These are phyloP conservation scores for Endocladia muricata DNA, from an alignment of 31 red algal genomes.

Conservation along the genomic window DNA sequence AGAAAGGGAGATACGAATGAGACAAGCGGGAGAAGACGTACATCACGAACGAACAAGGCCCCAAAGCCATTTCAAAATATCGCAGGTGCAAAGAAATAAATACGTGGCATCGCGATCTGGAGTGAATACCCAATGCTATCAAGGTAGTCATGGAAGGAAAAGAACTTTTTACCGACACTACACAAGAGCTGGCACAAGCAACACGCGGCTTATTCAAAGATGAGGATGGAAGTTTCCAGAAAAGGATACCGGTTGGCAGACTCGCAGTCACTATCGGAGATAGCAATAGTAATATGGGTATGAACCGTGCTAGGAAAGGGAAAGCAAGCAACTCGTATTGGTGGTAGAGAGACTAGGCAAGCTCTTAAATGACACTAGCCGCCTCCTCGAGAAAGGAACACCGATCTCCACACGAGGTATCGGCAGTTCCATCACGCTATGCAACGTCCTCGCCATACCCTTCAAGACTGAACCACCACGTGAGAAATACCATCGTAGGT, in stretches of 20 bases:
- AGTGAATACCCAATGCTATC: background rate
- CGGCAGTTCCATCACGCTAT: background rate
- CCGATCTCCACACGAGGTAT: constrained; percentile 33
- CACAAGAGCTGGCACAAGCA: background rate
- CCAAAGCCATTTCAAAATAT: background rate
- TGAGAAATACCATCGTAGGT: background rate
- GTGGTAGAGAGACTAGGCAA: constrained; percentile 7
- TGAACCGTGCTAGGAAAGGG: background rate
- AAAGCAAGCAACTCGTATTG: constrained; percentile 17
- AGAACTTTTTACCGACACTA: background rate
- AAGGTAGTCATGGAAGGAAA: background rate
- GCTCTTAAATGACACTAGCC: constrained; percentile 19
- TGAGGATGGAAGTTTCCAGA: background rate
- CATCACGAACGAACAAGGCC: background rate
- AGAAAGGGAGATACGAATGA: background rate
- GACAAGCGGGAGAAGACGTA: background rate
- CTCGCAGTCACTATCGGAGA: constrained; percentile 1
- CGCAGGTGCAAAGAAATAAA: background rate
- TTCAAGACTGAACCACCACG: constrained; percentile 10
- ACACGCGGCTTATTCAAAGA: background rate
- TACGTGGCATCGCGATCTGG: background rate
- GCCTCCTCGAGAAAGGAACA: constrained; percentile 14
- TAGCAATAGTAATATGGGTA: background rate
- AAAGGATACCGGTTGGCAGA: background rate
- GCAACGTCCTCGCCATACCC: constrained; percentile 1